Percentiles rank a stretch among this genome's conserved stretches.
These are phyloP conservation scores for Trichosporon ovoides DNA, from an alignment of 1,284 basidiomycete species.

Conservation along the genomic window DNA sequence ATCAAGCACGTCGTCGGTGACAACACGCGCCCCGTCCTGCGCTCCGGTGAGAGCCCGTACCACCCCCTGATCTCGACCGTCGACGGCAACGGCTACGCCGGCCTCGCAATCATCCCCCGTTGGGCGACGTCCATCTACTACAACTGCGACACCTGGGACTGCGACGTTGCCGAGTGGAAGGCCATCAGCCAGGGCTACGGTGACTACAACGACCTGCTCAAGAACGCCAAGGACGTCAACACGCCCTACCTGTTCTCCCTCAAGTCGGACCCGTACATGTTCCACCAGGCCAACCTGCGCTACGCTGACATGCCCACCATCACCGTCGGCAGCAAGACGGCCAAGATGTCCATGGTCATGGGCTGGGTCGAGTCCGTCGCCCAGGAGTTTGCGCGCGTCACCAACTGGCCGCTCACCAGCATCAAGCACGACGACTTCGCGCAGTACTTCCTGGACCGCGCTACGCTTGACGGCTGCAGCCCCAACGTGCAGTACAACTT, in stretches of 20 bases:
- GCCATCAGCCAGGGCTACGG: constrained; percentile 8
- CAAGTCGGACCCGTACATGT: constrained; percentile 14
- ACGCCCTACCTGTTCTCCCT: constrained; percentile 7
- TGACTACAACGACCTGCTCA: constrained; percentile 8
- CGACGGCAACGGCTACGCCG: constrained; percentile 7
- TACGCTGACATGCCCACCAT: constrained; percentile 8
- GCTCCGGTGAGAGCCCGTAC: not conserved
- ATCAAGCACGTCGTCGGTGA: constrained; percentile 13
- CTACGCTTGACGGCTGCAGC: constrained; percentile 6
- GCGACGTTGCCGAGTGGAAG: constrained; percentile 13
- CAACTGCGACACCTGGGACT: constrained; percentile 15
- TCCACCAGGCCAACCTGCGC: constrained; percentile 19
- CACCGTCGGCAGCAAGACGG: constrained; percentile 9
- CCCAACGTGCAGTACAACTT: not conserved
- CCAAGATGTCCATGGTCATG: constrained; percentile 14
- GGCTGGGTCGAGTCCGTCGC: constrained; percentile 12
- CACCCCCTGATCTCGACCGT: constrained; percentile 8
- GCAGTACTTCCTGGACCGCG: constrained; percentile 12
- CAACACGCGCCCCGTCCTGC: constrained; percentile 13
- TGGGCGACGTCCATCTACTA: constrained; percentile 13
- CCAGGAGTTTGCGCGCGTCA: constrained; percentile 7
- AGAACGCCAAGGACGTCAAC: constrained; percentile 7
- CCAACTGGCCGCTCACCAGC: constrained; percentile 12
- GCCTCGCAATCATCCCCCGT: constrained; percentile 9
- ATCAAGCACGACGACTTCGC: constrained; percentile 11